These are phyloP conservation scores for Nakazawaea wickerhamii DNA, from an alignment of 805 yeast genomes.

Conservation along the genomic window DNA sequence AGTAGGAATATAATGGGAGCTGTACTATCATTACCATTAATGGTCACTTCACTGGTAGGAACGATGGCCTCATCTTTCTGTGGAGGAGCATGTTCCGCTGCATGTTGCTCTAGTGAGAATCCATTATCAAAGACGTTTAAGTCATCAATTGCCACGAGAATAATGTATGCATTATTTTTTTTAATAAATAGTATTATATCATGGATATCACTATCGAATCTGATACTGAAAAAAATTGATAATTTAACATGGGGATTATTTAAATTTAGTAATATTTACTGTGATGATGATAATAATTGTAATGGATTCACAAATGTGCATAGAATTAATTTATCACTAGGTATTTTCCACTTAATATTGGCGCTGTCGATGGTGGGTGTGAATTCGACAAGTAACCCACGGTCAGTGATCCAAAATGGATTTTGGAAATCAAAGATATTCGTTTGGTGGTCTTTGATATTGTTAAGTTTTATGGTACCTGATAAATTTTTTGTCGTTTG, in stretches of 20 bases:
- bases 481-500: conserved; percentile 82
- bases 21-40: conserved; percentile 64
- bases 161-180: conserved; percentile 77
- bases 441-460: conserved; percentile 50
- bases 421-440: conserved; percentile 79
- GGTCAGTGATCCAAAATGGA: conserved; percentile 85
- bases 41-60: conserved; percentile 47
- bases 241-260: conserved; percentile 63
- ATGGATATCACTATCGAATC: conserved; percentile 88
- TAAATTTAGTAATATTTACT: conserved; percentile 46
- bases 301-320: conserved; percentile 92
- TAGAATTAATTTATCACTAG: conserved; percentile 83
- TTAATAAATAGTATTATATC: conserved; percentile 75
- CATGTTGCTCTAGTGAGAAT: conserved; percentile 36
- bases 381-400: conserved; percentile 67
- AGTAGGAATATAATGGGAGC: conserved; percentile 53
- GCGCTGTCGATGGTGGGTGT: conserved; percentile 69
- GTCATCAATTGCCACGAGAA: conserved; percentile 77
- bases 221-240: conserved; percentile 69
- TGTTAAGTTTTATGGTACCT: conserved; percentile 72
- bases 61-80: conserved; percentile 65
- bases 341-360: conserved; percentile 65
- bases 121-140: conserved; percentile 43
- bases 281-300: conserved; percentile 80
- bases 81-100: conserved; percentile 77